Percentiles rank a stretch among this genome's conserved stretches.
Conservation (phyloP, 1,139 yeast genomes). For the Magnusiomyces fungicola region DNA sequence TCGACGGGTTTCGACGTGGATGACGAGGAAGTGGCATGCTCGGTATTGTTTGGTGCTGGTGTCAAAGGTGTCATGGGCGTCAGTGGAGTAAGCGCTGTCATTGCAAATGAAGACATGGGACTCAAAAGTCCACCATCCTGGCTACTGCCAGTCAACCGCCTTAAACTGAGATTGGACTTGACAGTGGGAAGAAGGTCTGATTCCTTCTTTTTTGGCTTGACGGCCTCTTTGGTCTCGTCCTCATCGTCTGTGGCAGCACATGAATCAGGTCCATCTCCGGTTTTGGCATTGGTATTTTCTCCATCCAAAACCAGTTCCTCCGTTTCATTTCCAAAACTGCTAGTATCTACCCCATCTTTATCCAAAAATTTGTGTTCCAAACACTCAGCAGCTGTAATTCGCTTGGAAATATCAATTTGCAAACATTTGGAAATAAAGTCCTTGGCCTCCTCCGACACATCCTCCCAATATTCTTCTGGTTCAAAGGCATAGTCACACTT, state of each 20-base stretch:
- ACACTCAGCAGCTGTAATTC: conserved; percentile 45
- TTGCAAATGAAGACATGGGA: conserved; percentile 15
- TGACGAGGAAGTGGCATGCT: not conserved
- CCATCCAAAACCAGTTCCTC: not conserved
- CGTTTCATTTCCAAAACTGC: too few relatives aligned
- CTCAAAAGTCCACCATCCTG: conserved; percentile 13
- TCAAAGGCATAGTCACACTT: conserved; percentile 53
- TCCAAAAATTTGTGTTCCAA: conserved; percentile 44
- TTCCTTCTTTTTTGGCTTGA: conserved; percentile 17
- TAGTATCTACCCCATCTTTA: conserved; percentile 15
- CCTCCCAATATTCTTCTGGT: conserved; percentile 53
- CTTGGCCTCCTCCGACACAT: conserved; percentile 48
- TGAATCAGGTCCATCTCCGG: too few relatives aligned
- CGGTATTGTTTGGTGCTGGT: not conserved
- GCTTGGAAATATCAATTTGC: conserved; percentile 37
- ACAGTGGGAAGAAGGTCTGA: conserved; percentile 33
- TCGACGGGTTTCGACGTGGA: not conserved
- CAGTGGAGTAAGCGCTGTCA: conserved; percentile 9
- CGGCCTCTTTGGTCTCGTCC: not conserved
- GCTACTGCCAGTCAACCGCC: conserved; percentile 16
- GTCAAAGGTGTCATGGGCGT: conserved; percentile 15
- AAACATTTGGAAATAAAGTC: conserved; percentile 56
- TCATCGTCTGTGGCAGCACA: not conserved
- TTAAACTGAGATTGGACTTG: conserved; percentile 27
- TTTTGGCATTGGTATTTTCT: too few relatives aligned